These are phyloP conservation scores for Peribolospora kevripleyi DNA, from an alignment of 768 basidiomycete genomes.

Conservation along the genomic window DNA sequence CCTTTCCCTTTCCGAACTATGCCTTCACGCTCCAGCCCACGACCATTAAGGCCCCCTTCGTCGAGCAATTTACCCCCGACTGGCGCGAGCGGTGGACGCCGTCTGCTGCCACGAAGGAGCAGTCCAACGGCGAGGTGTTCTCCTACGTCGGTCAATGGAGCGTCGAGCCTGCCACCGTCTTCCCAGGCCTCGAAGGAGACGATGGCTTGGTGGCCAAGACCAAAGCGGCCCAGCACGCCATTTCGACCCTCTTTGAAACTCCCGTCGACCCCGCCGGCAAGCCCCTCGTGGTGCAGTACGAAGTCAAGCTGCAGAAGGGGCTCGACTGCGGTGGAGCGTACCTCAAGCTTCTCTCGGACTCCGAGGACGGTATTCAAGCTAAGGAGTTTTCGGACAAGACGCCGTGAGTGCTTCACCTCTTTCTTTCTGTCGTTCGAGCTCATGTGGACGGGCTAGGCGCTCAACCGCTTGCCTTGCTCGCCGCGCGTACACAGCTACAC, in stretches of 20 bases:
- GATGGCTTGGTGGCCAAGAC: conserved; percentile 65
- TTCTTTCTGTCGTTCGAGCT: conserved; percentile 3
- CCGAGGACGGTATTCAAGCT: conserved; percentile 53
- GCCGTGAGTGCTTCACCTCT: conserved; percentile 38
- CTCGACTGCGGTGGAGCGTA: conserved; percentile 99
- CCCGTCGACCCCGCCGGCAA: conserved; percentile 58
- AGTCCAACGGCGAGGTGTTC: conserved; percentile 71
- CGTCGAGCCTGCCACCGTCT: conserved; percentile 58
- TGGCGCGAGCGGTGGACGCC: conserved; percentile 85
- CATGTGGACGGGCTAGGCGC: conserved; percentile 10
- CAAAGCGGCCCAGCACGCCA: conserved; percentile 95
- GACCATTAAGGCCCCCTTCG: conserved; percentile 24
- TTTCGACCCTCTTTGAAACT: conserved; percentile 65
- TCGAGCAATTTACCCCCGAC: conserved; percentile 88
- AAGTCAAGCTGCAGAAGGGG: conserved; percentile 94
- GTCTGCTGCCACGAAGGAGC: conserved; percentile 94
- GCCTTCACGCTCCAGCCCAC: too few species aligned
- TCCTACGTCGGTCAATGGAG: conserved; percentile 94
- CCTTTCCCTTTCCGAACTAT: too few species aligned
- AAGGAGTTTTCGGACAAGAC: conserved; percentile 86
- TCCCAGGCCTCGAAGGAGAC: conserved; percentile 56
- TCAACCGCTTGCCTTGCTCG: neutral
- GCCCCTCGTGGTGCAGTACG: conserved; percentile 87
- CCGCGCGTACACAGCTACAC: neutral
- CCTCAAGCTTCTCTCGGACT: conserved; percentile 55